Conservation (phyloP, 2,329 filamentous ascomycete species). For the Cytospora mali region DNA sequence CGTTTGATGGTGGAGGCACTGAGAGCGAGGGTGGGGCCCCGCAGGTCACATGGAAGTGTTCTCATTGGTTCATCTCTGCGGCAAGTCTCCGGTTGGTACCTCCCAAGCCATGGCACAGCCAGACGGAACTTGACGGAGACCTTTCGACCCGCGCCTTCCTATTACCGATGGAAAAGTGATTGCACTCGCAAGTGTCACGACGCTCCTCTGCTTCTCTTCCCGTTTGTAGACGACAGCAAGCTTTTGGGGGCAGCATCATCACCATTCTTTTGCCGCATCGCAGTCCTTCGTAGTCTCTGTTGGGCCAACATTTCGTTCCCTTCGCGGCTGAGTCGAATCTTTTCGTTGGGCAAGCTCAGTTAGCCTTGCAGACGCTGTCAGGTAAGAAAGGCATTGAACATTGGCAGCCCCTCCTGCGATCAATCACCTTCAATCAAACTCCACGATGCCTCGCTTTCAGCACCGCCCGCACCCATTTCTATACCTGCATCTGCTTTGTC, state of each 20-base stretch:
- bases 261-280: conserved; percentile 20
- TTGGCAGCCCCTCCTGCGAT: conserved; percentile 20
- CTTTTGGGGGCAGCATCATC: conserved; percentile 19
- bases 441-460: conserved; percentile 18
- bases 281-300: conserved; percentile 17
- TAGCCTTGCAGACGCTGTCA: conserved; percentile 21
- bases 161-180: conserved; percentile 23
- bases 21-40: conserved; percentile 2
- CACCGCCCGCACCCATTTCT: conserved; percentile 7
- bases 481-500: neutral
- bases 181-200: conserved; percentile 21
- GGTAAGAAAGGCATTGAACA: conserved; percentile 16
- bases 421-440: conserved; percentile 17
- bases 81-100: conserved; percentile 30
- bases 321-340: neutral
- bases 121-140: conserved; percentile 31
- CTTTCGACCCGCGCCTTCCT: conserved; percentile 23
- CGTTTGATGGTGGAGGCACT: neutral
- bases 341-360: conserved; percentile 4
- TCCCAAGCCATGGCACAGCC: conserved; percentile 22
- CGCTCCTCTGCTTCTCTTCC: conserved; percentile 19
- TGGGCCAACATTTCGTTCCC: neutral
- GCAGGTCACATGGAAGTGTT: conserved; percentile 14
- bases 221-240: conserved; percentile 17
- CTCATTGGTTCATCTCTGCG: conserved; percentile 13